Evolutionary conservation across 2,329 filamentous ascomycete genomes (phyloP).

Genomic region (Akanthomyces muscarius): DNA sequence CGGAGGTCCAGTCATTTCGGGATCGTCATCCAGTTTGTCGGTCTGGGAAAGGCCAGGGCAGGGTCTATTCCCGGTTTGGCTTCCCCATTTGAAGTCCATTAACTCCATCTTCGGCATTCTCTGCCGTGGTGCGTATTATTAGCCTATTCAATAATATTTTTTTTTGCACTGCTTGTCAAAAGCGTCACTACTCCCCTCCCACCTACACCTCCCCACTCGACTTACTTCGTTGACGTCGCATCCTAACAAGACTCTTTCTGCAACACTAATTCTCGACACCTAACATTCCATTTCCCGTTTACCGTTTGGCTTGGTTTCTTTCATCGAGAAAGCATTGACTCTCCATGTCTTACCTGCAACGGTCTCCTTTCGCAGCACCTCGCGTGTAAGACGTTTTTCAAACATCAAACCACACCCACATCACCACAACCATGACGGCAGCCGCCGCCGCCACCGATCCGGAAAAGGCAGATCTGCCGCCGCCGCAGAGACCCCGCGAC

Average conservation of each 20-base stretch:
- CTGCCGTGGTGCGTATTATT: background rate
- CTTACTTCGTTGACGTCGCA: background rate
- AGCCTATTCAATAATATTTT: conserved; percentile 3
- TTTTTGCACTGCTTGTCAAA: background rate
- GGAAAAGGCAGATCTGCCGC: background rate
- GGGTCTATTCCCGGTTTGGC: background rate
- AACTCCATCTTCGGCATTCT: background rate
- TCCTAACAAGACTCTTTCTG: background rate
- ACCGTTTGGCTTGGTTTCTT: background rate
- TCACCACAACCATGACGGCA: background rate
- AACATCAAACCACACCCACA: background rate
- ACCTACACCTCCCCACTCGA: background rate
- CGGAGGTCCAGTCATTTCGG: background rate
- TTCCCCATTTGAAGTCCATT: background rate
- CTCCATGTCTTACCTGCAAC: background rate
- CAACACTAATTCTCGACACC: background rate
- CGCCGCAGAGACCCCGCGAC: background rate
- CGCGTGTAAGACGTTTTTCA: background rate
- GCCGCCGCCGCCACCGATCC: background rate
- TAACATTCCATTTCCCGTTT: background rate
- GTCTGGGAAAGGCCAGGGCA: background rate
- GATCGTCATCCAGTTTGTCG: background rate
- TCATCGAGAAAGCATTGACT: too few relatives aligned
- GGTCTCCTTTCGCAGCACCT: background rate
- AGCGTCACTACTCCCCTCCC: background rate